These are phyloP conservation scores for Talaromyces rugulosus DNA, from an alignment of 2,329 filamentous ascomycete species.

Conservation along the genomic window DNA sequence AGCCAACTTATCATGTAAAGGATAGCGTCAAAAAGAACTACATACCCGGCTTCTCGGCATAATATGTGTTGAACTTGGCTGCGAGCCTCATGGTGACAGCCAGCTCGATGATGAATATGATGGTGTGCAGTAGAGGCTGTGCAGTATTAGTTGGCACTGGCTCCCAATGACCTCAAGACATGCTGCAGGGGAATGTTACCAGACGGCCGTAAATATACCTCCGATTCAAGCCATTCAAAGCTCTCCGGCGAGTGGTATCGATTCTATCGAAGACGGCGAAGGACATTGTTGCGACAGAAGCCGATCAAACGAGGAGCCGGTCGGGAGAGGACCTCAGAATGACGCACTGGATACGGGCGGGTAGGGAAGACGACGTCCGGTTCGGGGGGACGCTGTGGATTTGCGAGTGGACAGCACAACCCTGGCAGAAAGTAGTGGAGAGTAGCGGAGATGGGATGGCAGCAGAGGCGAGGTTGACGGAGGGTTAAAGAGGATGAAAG, in stretches of 20 bases:
- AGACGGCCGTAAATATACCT: constrained; percentile 45
- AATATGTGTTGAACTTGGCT: constrained; percentile 88
- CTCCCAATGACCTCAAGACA: constrained; percentile 1
- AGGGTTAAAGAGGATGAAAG: neutral
- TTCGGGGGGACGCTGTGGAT: neutral
- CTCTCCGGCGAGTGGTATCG: constrained; percentile 34
- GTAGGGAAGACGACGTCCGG: neutral
- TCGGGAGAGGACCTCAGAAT: constrained; percentile 28
- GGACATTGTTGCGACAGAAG: neutral
- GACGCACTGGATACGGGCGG: constrained; percentile 25
- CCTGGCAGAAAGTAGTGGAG: neutral
- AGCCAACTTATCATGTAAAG: neutral
- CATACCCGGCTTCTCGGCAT: constrained; percentile 80
- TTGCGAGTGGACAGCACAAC: neutral
- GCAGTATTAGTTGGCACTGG: constrained; percentile 12
- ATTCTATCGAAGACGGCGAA: constrained; percentile 33
- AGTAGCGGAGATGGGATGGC: neutral
- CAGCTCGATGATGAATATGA: constrained; percentile 87
- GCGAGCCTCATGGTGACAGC: constrained; percentile 75
- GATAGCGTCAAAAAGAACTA: constrained; percentile 4
- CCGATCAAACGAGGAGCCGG: constrained; percentile 6
- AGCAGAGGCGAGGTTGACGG: neutral
- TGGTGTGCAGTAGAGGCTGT: constrained; percentile 80
- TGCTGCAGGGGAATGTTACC: constrained; percentile 22
- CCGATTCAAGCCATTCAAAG: constrained; percentile 42